Evolutionary conservation across 768 basidiomycete genomes (phyloP), one percentile per base, ranked within the genome.

Genomic region (Lentinula sp.): DNA sequence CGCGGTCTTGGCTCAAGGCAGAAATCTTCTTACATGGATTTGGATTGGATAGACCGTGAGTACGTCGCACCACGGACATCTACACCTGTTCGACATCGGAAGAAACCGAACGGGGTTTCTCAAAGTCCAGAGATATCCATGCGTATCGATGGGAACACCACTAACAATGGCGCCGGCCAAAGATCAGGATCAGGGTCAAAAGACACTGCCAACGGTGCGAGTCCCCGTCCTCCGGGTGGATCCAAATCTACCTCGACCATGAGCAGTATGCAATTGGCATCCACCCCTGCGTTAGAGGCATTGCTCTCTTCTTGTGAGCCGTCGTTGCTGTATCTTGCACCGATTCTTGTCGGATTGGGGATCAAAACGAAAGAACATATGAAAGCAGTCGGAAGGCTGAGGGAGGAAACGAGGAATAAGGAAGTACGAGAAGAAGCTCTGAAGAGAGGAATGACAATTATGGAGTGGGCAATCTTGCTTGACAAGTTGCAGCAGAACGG

Each of bases 401-500:
- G 80, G 40, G 86, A 87, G 59, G 84, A 82, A 62, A 89, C 85
- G 21, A 72, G 89, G 63, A 83, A 91, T 69, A 73, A 82, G 61
- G 87, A 89, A 69, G 77, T 91, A 51, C 86, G 80, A 70, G 86
- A 87, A 65, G 85, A 85, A 64, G 89, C 87, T 58, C 67, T 91
- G 71, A 82, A 74, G 67, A 75, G 81, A 65, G 89, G 89, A 1
- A 75, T 91, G 55, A 89, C 87, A 0, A 78, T 88, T 7, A 75
- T 91, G 73, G 89, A 91, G 66, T 91, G 89, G 89, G 89, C 89
- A 21, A 87, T 90, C 66, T 74, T 91, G 65, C 70, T 91, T 61
- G 89, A 91, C 70, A 83, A 75, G 67, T 69, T 89, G 63, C 82
- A 80, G 63, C 53, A 55, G 53, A 40, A 37, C 10, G 53, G 53